A percentile compares a stretch with the other conserved stretches of the same genome.
Conservation (phyloP, 768 basidiomycete genomes). For the Leucocoprinus birnbaumii region DNA sequence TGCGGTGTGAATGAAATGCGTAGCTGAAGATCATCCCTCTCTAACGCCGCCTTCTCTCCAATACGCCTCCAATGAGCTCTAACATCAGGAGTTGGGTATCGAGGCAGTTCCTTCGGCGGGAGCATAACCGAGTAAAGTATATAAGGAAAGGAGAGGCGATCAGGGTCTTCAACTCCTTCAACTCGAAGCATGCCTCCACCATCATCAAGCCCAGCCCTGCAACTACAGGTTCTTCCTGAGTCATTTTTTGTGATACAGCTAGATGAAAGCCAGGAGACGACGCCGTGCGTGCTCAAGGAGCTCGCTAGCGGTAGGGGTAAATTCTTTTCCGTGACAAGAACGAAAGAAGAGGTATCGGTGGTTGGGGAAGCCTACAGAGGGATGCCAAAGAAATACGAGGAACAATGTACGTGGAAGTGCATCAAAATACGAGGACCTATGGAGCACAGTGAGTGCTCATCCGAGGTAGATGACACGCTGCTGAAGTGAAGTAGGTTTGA, state of each 20-base stretch:
- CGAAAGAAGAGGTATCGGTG: constrained; percentile 58
- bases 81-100: too few relatives aligned
- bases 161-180: too few relatives aligned
- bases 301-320: constrained; percentile 21
- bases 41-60: constrained; percentile 25
- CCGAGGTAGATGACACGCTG: neutral
- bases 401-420: constrained; percentile 49
- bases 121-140: too few relatives aligned
- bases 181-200: constrained; percentile 37
- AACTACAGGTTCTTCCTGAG: constrained; percentile 41
- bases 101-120: too few relatives aligned
- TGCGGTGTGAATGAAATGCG: neutral
- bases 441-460: constrained; percentile 50
- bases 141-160: too few relatives aligned
- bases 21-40: constrained; percentile 14
- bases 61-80: neutral
- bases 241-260: constrained; percentile 47
- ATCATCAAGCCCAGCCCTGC: constrained; percentile 40
- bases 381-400: constrained; percentile 31
- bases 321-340: constrained; percentile 57
- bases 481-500: constrained; percentile 37
- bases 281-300: constrained; percentile 29
- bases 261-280: constrained; percentile 31
- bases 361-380: constrained; percentile 40
- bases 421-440: constrained; percentile 66